A percentile compares a stretch with the other conserved stretches of the same genome.
phyloP scores from a whole-genome alignment of 2,329 filamentous ascomycete species.

The Talaromyces islandicus region DNA sequence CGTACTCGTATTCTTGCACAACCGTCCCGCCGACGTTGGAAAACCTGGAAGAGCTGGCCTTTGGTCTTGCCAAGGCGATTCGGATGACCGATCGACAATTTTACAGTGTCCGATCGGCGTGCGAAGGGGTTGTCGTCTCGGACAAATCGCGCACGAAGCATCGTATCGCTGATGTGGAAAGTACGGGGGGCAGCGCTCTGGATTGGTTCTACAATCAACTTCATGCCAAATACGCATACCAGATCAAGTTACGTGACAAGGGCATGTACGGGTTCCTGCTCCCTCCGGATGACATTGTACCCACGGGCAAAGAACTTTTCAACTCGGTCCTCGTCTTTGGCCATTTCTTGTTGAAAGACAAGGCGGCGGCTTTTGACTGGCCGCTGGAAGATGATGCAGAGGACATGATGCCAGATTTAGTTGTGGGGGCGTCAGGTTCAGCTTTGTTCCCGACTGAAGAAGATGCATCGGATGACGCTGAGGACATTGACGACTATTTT shows the following conservation, averaged over 20 bases:
- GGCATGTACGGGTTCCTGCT: slow-evolving; percentile 92
- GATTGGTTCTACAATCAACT: slow-evolving; percentile 96
- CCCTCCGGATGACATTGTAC: slow-evolving; percentile 78
- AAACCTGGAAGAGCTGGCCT: slow-evolving; percentile 82
- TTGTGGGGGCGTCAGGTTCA: not conserved
- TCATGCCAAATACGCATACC: slow-evolving; percentile 76
- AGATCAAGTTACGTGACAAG: slow-evolving; percentile 86
- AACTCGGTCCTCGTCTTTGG: slow-evolving; percentile 79
- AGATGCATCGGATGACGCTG: not conserved
- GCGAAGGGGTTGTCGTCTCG: slow-evolving; percentile 63
- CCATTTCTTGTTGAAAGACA: slow-evolving; percentile 48
- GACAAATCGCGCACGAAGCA: slow-evolving; percentile 18
- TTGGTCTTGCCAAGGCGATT: slow-evolving; percentile 84
- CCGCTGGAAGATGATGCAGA: not conserved
- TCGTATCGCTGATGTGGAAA: slow-evolving; percentile 56
- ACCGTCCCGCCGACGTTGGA: slow-evolving; percentile 77
- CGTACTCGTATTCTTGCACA: slow-evolving; percentile 79
- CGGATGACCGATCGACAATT: slow-evolving; percentile 69
- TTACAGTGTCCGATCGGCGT: slow-evolving; percentile 77
- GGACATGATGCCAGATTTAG: not conserved
- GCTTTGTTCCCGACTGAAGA: not conserved
- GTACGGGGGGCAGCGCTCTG: slow-evolving; percentile 75
- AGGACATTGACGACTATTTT: slow-evolving; percentile 7
- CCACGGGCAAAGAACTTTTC: slow-evolving; percentile 81
- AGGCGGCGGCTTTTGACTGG: slow-evolving; percentile 6